phyloP scores from a whole-genome alignment of 305 asterid species.

The Solanum chacoense region DNA sequence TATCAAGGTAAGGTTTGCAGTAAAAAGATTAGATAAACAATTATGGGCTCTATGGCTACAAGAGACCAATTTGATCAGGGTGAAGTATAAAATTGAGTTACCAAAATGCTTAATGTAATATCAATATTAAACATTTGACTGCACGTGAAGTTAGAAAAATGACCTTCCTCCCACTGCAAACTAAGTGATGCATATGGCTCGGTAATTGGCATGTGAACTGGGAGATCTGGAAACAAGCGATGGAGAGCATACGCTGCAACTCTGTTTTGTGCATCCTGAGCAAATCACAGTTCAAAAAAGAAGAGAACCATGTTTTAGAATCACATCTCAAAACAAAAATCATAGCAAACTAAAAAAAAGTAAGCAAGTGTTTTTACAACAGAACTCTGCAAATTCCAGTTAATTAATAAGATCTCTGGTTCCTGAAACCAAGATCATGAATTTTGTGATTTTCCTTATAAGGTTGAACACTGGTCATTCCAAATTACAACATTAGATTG shows the following conservation, averaged over 20 bases:
- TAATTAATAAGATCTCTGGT: not conserved
- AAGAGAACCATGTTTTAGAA: not conserved
- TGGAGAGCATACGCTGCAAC: constrained; percentile 92
- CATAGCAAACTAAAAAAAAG: not conserved
- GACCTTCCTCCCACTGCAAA: constrained; percentile 76
- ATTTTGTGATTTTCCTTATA: not conserved
- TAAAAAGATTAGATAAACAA: not conserved
- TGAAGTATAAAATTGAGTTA: not conserved
- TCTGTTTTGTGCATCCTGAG: constrained; percentile 82
- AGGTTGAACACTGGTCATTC: not conserved
- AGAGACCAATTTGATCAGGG: not conserved
- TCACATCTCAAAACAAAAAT: not conserved
- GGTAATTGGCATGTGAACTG: constrained; percentile 67
- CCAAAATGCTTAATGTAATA: not conserved
- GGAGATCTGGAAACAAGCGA: constrained; percentile 75
- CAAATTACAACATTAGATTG: not conserved
- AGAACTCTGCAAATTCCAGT: not conserved
- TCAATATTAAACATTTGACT: not conserved
- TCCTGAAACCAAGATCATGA: not conserved
- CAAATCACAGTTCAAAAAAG: not conserved
- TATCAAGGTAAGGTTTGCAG: not conserved
- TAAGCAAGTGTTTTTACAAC: not conserved
- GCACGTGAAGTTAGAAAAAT: constrained; percentile 6
- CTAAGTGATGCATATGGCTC: constrained; percentile 80
- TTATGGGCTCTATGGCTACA: not conserved